Evolutionary conservation across 352 stramenopile species (phyloP).

Genomic region (Phytophthora cactorum): DNA sequence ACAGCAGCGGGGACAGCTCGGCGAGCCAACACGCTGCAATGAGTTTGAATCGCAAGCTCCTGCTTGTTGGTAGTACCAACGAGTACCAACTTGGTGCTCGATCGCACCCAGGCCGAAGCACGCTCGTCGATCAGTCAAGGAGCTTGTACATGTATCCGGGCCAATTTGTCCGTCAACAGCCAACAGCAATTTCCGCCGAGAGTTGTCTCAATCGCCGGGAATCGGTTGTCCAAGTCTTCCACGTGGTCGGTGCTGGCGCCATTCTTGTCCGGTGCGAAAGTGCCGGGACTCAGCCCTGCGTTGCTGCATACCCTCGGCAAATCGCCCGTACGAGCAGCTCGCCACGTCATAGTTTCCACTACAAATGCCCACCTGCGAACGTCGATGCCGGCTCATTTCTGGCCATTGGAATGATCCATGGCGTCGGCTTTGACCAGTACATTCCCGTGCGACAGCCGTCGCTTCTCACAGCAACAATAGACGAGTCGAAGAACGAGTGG

Average conservation of each 20-base stretch:
- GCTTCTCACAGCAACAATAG: constrained; percentile 22
- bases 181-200: constrained; percentile 9
- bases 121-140: too few relatives aligned
- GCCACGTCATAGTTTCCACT: constrained; percentile 7
- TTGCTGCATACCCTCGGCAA: constrained; percentile 20
- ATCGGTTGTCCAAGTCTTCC: constrained; percentile 15
- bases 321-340: background rate
- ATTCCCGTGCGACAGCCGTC: constrained; percentile 17
- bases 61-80: too few relatives aligned
- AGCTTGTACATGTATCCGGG: background rate
- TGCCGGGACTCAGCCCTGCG: constrained; percentile 11
- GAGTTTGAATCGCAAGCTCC: too few relatives aligned
- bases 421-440: constrained; percentile 5
- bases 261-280: constrained; percentile 22
- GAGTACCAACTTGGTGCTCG: too few relatives aligned
- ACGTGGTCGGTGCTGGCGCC: constrained; percentile 16
- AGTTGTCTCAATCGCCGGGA: constrained; percentile 21
- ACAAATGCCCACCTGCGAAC: constrained; percentile 16
- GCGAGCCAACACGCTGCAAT: too few relatives aligned
- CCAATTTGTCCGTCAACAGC: too few relatives aligned
- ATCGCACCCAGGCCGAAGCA: too few relatives aligned
- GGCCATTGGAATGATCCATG: constrained; percentile 13
- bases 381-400: constrained; percentile 24
- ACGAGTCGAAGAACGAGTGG: constrained; percentile 39
- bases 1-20: too few relatives aligned